Percentiles rank a stretch among this genome's conserved stretches.
Evolutionary conservation across 208 protist species (phyloP).

Genomic region (Wallacemonas sp.): DNA sequence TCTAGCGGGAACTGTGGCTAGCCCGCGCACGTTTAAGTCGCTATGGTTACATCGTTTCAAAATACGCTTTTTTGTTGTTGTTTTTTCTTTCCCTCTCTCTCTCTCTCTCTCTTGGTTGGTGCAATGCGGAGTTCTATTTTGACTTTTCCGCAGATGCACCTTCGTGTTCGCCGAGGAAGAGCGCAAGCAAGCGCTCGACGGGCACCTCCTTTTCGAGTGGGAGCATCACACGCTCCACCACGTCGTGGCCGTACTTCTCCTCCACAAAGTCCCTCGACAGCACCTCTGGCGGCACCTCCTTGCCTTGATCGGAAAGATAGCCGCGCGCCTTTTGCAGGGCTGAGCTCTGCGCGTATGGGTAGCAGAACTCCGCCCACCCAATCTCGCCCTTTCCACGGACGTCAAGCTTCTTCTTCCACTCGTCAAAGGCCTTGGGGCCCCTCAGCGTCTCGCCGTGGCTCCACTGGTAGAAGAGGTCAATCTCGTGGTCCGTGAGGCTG

Average conservation of each 20-base stretch:
- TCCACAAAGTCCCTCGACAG: conserved; percentile 26
- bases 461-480: conserved; percentile 53
- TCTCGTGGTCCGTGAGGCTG: conserved; percentile 38
- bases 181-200: conserved; percentile 38
- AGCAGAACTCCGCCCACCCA: conserved; percentile 73
- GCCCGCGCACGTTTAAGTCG: no score
- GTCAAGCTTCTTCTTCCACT: conserved; percentile 45
- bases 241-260: conserved; percentile 29
- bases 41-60: no score
- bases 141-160: not conserved
- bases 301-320: conserved; percentile 16
- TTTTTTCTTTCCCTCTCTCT: no score
- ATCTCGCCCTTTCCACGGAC: conserved; percentile 28
- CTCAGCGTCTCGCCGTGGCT: conserved; percentile 33
- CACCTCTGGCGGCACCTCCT: conserved; percentile 40
- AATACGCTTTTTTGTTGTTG: no score
- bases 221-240: conserved; percentile 31
- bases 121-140: not conserved
- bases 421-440: conserved; percentile 20
- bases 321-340: conserved; percentile 30
- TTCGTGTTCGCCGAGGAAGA: conserved; percentile 21
- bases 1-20: no score
- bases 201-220: conserved; percentile 49
- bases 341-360: conserved; percentile 49
- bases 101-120: no score